Percentiles rank a stretch among this genome's conserved stretches.
Conservation (phyloP, 2,329 filamentous ascomycete genomes). For the Paramyrothecium sp. region DNA sequence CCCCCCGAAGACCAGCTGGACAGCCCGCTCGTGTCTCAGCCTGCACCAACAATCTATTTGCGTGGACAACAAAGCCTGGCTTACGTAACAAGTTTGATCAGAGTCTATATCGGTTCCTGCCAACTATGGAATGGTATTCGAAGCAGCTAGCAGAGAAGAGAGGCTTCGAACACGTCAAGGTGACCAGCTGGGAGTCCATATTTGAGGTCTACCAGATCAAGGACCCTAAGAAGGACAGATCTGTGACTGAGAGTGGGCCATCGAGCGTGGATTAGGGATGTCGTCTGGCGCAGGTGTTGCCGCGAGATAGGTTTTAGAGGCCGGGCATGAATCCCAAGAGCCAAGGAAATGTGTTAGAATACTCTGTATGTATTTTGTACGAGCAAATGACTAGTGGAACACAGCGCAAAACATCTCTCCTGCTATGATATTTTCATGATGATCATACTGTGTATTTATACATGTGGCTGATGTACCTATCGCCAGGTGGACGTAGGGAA, state of each 20-base stretch:
- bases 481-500: conserved; percentile 53
- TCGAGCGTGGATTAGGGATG: not conserved
- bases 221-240: conserved; percentile 14
- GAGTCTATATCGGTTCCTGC: conserved; percentile 36
- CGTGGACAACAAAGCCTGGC: conserved; percentile 24
- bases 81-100: not conserved
- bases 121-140: conserved; percentile 52
- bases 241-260: not conserved
- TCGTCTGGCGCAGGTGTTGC: not conserved
- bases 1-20: conserved; percentile 32
- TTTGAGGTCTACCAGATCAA: conserved; percentile 28
- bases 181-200: conserved; percentile 42
- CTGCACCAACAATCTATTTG: conserved; percentile 45
- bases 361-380: too few relatives aligned
- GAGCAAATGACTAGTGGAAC: too few relatives aligned
- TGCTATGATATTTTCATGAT: not conserved
- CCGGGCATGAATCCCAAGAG: too few relatives aligned
- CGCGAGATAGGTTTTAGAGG: not conserved
- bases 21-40: conserved; percentile 16
- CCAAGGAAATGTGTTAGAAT: too few relatives aligned
- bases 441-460: not conserved
- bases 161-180: conserved; percentile 46
- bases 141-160: conserved; percentile 45
- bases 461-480: not conserved
- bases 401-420: too few relatives aligned